Evolutionary conservation across 192 early-diverging fungal genomes (phyloP), one percentile per base, ranked within the genome.

Genomic region (Linderina pennispora): DNA sequence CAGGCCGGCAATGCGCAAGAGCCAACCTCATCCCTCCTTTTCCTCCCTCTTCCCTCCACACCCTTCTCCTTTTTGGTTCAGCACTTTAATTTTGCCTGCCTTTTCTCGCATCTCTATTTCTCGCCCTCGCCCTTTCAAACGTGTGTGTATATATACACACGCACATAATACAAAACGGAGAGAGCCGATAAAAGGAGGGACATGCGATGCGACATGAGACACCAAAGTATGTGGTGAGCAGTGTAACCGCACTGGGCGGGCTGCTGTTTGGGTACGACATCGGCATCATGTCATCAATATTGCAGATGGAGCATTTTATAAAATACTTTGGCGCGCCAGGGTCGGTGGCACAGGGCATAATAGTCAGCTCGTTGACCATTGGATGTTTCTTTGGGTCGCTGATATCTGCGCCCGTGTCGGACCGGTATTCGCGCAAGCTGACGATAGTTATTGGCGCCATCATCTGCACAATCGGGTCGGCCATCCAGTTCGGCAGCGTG

Each of bases 381-480:
- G 86, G 86, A 21, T 84, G 78, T 45, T 86, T 86, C 42, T n/a
- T 82, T 17, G 87, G 87, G 18, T 76, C 85, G 36, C 54, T 89
- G 18, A 14, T 72, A 15, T 77, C 83, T 10, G 84, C 80, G 40
- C 62, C 57, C 22, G 59, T 83, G 19, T 78, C 81, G 25, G 87
- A 90, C 55, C 35, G 32, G 24, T 50, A 76, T 47, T 77, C 79
- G 23, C 80, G 87, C 40, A 85, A 82, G 35, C 28, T 21, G 3
- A 76, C 75, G 0, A 77, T 77, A 17, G 32, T 77, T 14, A 10
- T 50, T 22, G 73, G 67, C 7, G 53, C 53, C 2, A 5, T 57
- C 16, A 40, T 77, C 28, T 77, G 65, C 43, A 65, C 65, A 8
- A 4, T 69, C 20, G 75, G 75, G 34, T 49, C 53, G 13, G 46